Evolutionary conservation across 2,329 filamentous ascomycete genomes (phyloP).

Genomic region (Lithohypha guttulata): DNA sequence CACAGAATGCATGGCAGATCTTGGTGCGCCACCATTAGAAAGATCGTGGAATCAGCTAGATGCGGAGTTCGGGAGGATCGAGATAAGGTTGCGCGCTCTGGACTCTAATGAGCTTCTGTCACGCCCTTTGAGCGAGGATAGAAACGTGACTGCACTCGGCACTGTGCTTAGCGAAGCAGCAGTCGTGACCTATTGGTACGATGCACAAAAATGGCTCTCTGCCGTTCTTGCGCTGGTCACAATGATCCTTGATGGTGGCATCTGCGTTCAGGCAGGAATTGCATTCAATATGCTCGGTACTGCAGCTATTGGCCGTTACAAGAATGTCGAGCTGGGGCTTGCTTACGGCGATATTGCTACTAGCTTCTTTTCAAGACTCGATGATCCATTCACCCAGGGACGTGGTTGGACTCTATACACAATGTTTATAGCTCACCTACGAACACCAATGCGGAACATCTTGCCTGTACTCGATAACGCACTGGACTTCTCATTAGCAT

Average conservation of each 20-base stretch:
- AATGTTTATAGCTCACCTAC: constrained; percentile 53
- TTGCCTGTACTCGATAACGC: constrained; percentile 44
- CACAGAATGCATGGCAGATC: constrained; percentile 57
- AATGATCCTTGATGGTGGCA: constrained; percentile 43
- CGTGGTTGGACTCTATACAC: constrained; percentile 47
- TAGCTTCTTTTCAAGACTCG: constrained; percentile 41
- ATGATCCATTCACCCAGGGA: constrained; percentile 44
- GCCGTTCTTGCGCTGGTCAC: constrained; percentile 48
- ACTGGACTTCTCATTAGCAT: constrained; percentile 45
- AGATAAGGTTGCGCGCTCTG: constrained; percentile 49
- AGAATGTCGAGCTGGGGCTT: constrained; percentile 44
- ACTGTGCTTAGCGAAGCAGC: constrained; percentile 49
- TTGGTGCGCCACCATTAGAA: constrained; percentile 57
- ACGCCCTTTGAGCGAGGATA: constrained; percentile 33
- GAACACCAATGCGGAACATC: constrained; percentile 41
- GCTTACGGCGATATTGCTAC: constrained; percentile 45
- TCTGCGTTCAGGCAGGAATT: constrained; percentile 47
- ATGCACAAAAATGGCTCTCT: constrained; percentile 49
- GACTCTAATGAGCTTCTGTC: constrained; percentile 35
- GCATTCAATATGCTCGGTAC: constrained; percentile 49
- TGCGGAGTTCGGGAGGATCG: constrained; percentile 54
- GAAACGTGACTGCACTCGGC: constrained; percentile 35
- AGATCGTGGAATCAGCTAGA: constrained; percentile 70
- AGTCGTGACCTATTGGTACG: constrained; percentile 49
- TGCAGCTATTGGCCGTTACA: constrained; percentile 47